Percentiles rank a stretch among this genome's conserved stretches.
phyloP scores from a whole-genome alignment of 2,329 filamentous ascomycete genomes.

The Davidsoniella australis region DNA sequence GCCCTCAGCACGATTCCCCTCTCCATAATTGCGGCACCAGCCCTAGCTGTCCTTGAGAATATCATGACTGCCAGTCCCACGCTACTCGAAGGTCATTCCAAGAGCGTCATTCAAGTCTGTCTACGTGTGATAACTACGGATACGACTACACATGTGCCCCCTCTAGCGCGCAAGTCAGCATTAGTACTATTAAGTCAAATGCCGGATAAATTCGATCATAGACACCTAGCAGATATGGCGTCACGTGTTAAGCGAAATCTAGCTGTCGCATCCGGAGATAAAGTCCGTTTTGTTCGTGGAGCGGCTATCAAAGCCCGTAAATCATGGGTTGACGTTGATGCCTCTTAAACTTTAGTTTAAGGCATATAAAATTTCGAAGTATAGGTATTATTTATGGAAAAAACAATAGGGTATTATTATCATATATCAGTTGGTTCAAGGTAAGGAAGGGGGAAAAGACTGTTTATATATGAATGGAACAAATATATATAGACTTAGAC shows the following conservation, averaged over 20 bases:
- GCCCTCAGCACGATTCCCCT: constrained; percentile 26
- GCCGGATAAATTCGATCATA: constrained; percentile 30
- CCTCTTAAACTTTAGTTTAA: not conserved
- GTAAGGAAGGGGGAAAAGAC: constrained; percentile 11
- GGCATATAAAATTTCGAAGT: too few relatives aligned
- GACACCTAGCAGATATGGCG: constrained; percentile 27
- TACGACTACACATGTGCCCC: not conserved
- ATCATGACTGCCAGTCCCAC: constrained; percentile 30
- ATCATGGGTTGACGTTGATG: constrained; percentile 26
- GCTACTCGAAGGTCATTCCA: constrained; percentile 30
- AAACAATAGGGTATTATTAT: not conserved
- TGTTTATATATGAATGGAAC: not conserved
- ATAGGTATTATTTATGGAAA: too few relatives aligned
- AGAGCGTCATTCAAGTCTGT: constrained; percentile 30
- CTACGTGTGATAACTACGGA: constrained; percentile 13
- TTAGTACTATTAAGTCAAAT: constrained; percentile 29
- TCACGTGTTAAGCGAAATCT: constrained; percentile 30
- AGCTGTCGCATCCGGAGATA: constrained; percentile 34
- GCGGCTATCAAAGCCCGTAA: constrained; percentile 31
- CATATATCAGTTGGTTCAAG: constrained; percentile 17
- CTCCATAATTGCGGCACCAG: constrained; percentile 28
- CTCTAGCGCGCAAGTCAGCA: constrained; percentile 4
- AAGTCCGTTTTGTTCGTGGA: constrained; percentile 33
- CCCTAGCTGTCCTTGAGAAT: constrained; percentile 30
- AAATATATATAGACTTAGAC: too few relatives aligned